A percentile compares a stretch with the other conserved stretches of the same genome.
Conservation (phyloP, 352 stramenopile genomes). For the Pythium insidiosum region DNA sequence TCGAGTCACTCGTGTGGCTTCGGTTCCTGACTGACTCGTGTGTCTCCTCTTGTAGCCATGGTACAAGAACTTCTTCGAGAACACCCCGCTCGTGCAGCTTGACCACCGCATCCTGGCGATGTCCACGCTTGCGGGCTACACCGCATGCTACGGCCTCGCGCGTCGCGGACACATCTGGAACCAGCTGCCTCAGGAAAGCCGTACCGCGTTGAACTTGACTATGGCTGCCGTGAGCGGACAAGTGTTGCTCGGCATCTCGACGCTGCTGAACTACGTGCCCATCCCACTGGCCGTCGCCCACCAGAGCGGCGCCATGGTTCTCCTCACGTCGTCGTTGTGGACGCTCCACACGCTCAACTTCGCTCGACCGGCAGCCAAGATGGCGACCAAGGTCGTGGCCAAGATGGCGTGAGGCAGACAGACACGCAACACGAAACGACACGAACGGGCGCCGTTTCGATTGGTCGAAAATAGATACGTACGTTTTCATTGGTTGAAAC, state of each 20-base stretch:
- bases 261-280: constrained; percentile 95
- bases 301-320: constrained; percentile 93
- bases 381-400: constrained; percentile 22
- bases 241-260: constrained; percentile 95
- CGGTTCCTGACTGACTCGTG: constrained; percentile 5
- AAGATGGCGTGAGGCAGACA: constrained; percentile 14
- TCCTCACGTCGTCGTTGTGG: constrained; percentile 92
- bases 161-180: constrained; percentile 76
- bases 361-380: constrained; percentile 42
- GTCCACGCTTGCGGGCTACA: constrained; percentile 75
- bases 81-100: constrained; percentile 97
- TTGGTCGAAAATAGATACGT: constrained; percentile 11
- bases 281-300: constrained; percentile 93
- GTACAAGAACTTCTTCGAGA: constrained; percentile 97
- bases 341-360: constrained; percentile 87
- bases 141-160: constrained; percentile 54
- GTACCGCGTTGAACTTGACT: constrained; percentile 72
- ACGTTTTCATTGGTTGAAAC: not conserved
- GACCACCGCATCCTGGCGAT: constrained; percentile 96
- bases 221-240: constrained; percentile 64
- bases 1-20: not conserved
- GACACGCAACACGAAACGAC: too few relatives aligned
- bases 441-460: too few relatives aligned
- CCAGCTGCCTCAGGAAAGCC: constrained; percentile 71
- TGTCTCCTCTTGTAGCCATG: constrained; percentile 30